Evolutionary conservation across 176 grass and related monocot species (phyloP), one percentile per base, ranked within the genome.

Genomic region (Poa annua): DNA sequence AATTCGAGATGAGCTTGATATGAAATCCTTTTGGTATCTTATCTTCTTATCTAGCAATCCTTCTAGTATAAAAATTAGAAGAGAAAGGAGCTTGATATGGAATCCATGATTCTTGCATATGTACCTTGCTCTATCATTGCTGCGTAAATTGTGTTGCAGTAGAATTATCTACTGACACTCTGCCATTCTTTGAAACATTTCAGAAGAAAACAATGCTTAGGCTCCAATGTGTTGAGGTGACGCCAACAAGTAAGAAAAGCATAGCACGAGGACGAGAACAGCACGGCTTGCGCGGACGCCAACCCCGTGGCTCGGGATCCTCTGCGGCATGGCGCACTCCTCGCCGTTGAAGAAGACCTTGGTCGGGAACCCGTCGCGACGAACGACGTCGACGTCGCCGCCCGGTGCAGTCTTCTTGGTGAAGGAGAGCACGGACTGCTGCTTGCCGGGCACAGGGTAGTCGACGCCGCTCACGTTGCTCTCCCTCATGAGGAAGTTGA

Each of bases 321-420:
- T 79, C 17, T 78, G 78, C 0, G 94, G 94, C 89, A 97, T 89
- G 38, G 89, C 88, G 59, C 94, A 97, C 85, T 97, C 91, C 48
- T 89, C 80, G 39, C 94, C 94, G 60, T 97, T 97, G 78, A 97
- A 97, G 77, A 91, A 86, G 8, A 97, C 70, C 83, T 90, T 97
- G 0, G 89, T 61, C 10, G 94, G 94, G 88, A 86, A 93, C 4
- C 91, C 94, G 33, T 90, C 94, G 4, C 89, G 91, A 4, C 49
- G 78, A 1, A 90, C 13, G 17, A 92, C 47, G 50, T 94, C 79
- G 76, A 91, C 87, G 24, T 41, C 71, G 2, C 10, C 1, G 10
- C 66, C 66, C 3, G 69, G 22, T 1, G 57, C 55, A 0, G 5
- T 78, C 66, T 71, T 79, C 38, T 94, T 89, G 12, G 80, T 81